phyloP scores from a whole-genome alignment of 2,329 filamentous ascomycete species.

The Verticillium alfalfae region DNA sequence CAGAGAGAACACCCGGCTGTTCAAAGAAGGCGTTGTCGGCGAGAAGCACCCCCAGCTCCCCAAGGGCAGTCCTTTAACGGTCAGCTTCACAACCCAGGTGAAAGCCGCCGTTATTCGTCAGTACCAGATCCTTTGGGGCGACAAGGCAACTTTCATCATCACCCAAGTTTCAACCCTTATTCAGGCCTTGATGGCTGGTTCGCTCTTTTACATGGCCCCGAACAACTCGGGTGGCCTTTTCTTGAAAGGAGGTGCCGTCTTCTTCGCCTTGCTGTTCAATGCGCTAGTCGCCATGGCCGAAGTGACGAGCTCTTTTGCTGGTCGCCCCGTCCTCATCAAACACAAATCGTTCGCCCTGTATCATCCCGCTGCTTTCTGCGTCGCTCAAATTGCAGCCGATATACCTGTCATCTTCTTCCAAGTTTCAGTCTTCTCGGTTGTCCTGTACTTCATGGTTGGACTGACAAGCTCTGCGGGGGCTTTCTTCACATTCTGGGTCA shows the following conservation, averaged over 20 bases:
- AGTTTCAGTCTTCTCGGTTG: constrained; percentile 49
- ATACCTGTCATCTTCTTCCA: constrained; percentile 54
- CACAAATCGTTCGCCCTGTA: constrained; percentile 53
- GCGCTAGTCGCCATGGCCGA: constrained; percentile 60
- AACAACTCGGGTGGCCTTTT: constrained; percentile 55
- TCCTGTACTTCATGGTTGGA: constrained; percentile 60
- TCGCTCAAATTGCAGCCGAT: constrained; percentile 49
- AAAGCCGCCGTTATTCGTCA: constrained; percentile 51
- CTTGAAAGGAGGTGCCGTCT: constrained; percentile 57
- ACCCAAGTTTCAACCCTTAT: constrained; percentile 53
- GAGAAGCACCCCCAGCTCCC: constrained; percentile 52
- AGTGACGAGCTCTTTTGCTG: constrained; percentile 57
- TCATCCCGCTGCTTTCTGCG: constrained; percentile 53
- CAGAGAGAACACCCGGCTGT: constrained; percentile 43
- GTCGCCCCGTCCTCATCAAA: constrained; percentile 53
- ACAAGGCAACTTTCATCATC: constrained; percentile 58
- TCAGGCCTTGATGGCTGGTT: constrained; percentile 59
- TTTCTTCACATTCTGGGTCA: constrained; percentile 59
- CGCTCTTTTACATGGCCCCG: constrained; percentile 62
- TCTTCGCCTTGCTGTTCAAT: constrained; percentile 60
- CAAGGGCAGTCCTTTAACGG: constrained; percentile 49
- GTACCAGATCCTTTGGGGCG: constrained; percentile 61
- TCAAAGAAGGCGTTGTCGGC: constrained; percentile 42
- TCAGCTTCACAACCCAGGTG: constrained; percentile 49
- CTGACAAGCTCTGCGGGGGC: constrained; percentile 41